Conservation (phyloP, 2,329 filamentous ascomycete genomes). For the Neonectria faginata region DNA sequence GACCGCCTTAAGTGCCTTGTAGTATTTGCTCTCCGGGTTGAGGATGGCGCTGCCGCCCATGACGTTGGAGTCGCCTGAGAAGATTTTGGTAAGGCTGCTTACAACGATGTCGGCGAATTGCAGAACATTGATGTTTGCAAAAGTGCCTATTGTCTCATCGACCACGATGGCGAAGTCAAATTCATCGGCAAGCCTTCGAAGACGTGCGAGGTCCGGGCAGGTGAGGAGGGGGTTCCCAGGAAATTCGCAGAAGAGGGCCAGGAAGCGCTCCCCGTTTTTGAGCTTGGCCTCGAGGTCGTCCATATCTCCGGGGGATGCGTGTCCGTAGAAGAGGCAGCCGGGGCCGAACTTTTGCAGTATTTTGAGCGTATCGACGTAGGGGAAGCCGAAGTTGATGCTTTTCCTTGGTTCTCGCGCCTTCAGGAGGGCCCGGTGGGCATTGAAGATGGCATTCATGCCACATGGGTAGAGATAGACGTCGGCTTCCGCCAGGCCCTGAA, state of each 20-base stretch:
- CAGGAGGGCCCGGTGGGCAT: slow-evolving; percentile 81
- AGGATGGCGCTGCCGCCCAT: slow-evolving; percentile 86
- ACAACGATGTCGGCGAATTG: slow-evolving; percentile 91
- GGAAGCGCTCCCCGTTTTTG: slow-evolving; percentile 77
- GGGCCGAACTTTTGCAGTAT: slow-evolving; percentile 94
- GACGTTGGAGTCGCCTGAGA: slow-evolving; percentile 97
- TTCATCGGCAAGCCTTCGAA: slow-evolving; percentile 80
- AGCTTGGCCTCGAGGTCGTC: slow-evolving; percentile 84
- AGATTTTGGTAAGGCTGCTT: slow-evolving; percentile 95
- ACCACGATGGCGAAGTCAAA: slow-evolving; percentile 92
- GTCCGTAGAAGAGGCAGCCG: slow-evolving; percentile 88
- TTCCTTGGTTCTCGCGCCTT: slow-evolving; percentile 72
- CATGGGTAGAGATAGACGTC: slow-evolving; percentile 91
- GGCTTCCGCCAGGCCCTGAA: slow-evolving; percentile 78
- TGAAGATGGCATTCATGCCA: slow-evolving; percentile 97
- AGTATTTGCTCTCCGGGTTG: slow-evolving; percentile 76
- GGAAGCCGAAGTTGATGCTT: slow-evolving; percentile 95
- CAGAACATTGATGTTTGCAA: slow-evolving; percentile 94
- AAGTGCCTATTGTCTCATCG: slow-evolving; percentile 97
- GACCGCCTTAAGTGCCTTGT: slow-evolving; percentile 74
- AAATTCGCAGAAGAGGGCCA: slow-evolving; percentile 94
- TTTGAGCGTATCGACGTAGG: slow-evolving; percentile 96
- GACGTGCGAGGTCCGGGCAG: slow-evolving; percentile 85
- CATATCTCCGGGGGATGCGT: slow-evolving; percentile 80
- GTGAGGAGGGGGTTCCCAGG: slow-evolving; percentile 91